A percentile compares a stretch with the other conserved stretches of the same genome.
phyloP scores from a whole-genome alignment of 108 stramenopile species.

The Conticribra weissflogii region DNA sequence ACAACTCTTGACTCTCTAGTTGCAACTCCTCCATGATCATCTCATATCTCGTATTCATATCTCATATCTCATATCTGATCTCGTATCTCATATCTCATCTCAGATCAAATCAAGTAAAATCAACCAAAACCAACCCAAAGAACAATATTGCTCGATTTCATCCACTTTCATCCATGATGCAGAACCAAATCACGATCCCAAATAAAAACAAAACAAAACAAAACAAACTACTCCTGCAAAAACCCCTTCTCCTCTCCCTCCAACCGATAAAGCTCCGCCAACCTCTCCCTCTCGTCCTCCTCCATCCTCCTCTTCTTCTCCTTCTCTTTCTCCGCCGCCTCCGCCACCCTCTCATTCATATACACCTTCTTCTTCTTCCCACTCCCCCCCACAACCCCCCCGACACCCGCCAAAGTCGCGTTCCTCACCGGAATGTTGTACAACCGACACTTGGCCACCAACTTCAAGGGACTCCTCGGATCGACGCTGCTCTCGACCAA shows the following conservation, averaged over 20 bases:
- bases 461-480: constrained; percentile 76
- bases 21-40: too few species aligned
- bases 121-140: too few species aligned
- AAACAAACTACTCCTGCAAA: not conserved
- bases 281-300: constrained; percentile 74
- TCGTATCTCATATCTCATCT: too few species aligned
- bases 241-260: not conserved
- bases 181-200: too few species aligned
- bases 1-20: too few species aligned
- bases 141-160: too few species aligned
- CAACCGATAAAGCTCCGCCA: constrained; percentile 57
- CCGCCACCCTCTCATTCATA: constrained; percentile 73
- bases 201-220: too few species aligned
- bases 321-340: constrained; percentile 70
- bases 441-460: constrained; percentile 72
- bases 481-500: constrained; percentile 73
- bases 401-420: constrained; percentile 47
- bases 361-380: constrained; percentile 76
- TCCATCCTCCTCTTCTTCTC: constrained; percentile 65
- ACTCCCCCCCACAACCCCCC: constrained; percentile 25
- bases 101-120: too few species aligned
- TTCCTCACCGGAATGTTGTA: constrained; percentile 69
- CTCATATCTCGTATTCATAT: too few species aligned
- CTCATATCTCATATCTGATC: too few species aligned
- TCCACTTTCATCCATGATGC: too few species aligned